Conservation (phyloP, 169 alveolate genomes). For the Plasmodium inui region DNA sequence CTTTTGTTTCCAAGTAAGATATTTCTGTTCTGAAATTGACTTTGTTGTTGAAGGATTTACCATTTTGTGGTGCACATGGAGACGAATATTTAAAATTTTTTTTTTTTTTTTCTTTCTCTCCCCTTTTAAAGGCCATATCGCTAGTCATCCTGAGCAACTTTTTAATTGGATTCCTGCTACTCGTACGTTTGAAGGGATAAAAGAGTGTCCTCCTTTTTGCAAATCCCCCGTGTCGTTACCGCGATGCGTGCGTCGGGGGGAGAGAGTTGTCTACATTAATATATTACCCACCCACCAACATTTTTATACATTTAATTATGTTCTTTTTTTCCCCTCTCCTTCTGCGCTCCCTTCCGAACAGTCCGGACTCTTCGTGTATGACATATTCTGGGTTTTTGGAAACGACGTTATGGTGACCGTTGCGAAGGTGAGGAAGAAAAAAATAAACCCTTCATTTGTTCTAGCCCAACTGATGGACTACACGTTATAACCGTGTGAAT, state of each 20-base stretch:
- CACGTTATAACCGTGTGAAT: background rate
- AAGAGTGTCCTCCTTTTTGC: background rate
- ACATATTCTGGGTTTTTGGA: conserved; percentile 96
- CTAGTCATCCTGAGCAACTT: conserved; percentile 68
- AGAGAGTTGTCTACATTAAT: background rate
- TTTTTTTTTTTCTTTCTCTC: background rate
- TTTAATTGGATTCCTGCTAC: conserved; percentile 60
- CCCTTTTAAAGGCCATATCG: conserved; percentile 47
- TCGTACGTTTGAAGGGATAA: conserved; percentile 8
- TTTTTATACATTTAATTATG: background rate
- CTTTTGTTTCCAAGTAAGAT: conserved; percentile 71
- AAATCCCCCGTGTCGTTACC: background rate
- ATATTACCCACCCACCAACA: background rate
- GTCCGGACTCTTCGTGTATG: conserved; percentile 93
- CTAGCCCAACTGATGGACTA: background rate
- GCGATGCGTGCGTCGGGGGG: background rate
- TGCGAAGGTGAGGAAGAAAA: conserved; percentile 83
- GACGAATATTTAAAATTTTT: background rate
- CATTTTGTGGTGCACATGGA: background rate
- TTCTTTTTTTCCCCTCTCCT: background rate
- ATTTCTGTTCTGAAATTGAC: background rate
- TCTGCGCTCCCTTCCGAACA: background rate
- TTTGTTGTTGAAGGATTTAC: background rate
- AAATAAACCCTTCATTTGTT: background rate
- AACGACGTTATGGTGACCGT: conserved; percentile 96